Evolutionary conservation across 352 stramenopile genomes (phyloP).

Genomic region (Phytophthora rubi): DNA sequence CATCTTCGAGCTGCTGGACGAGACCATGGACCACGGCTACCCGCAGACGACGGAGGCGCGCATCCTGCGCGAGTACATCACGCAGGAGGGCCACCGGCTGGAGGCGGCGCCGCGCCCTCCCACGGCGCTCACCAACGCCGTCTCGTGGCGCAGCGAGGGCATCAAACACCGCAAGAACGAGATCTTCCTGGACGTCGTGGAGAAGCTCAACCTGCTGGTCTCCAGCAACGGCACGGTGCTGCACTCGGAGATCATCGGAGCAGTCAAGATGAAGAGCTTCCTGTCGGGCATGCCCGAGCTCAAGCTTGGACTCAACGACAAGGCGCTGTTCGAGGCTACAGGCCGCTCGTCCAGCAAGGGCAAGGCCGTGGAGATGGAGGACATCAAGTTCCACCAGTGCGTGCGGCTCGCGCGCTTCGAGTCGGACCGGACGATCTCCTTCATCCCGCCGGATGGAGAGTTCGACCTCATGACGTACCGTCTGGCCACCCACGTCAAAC

Average conservation of each 20-base stretch:
- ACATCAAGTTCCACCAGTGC: constrained; percentile 99
- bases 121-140: constrained; percentile 98
- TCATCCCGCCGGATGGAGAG: constrained; percentile 99
- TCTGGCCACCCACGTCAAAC: constrained; percentile 98
- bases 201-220: constrained; percentile 98
- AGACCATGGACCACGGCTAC: constrained; percentile 99
- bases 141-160: constrained; percentile 98
- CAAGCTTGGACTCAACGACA: constrained; percentile 99
- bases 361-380: constrained; percentile 99
- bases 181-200: constrained; percentile 99
- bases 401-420: constrained; percentile 99
- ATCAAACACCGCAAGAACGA: constrained; percentile 99
- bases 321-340: constrained; percentile 99
- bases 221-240: constrained; percentile 98
- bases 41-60: constrained; percentile 94
- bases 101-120: constrained; percentile 93
- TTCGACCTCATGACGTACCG: constrained; percentile 99
- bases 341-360: constrained; percentile 88
- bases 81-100: constrained; percentile 96
- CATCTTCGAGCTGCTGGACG: constrained; percentile 99
- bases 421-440: constrained; percentile 99
- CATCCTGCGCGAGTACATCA: constrained; percentile 97
- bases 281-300: constrained; percentile 99
- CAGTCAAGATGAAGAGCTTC: constrained; percentile 99
- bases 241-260: constrained; percentile 98